Conservation (phyloP, 1,284 basidiomycete species). For the Stygiomarasmius scandens region DNA sequence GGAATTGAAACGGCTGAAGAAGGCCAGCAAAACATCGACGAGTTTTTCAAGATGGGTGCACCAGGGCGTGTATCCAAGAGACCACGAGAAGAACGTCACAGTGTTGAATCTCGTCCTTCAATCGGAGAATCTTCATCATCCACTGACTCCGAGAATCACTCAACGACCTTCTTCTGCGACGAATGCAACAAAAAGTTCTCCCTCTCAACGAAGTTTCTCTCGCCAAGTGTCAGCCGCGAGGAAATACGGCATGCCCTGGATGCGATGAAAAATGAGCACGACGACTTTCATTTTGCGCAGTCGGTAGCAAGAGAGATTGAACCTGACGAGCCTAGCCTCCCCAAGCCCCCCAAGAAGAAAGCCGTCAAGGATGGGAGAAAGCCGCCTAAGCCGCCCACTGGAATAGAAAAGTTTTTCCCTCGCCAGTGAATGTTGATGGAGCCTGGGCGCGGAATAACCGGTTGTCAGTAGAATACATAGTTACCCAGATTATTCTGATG, state of each 20-base stretch:
- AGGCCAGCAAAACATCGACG: constrained; percentile 87
- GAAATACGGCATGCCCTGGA: constrained; percentile 43
- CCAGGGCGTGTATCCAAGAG: constrained; percentile 31
- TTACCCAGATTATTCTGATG: neutral
- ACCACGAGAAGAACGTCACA: constrained; percentile 28
- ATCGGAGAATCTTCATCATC: neutral
- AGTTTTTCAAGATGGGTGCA: constrained; percentile 64
- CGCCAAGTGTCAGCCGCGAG: constrained; percentile 22
- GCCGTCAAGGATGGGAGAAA: constrained; percentile 44
- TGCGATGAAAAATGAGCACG: constrained; percentile 69
- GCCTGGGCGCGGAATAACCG: neutral
- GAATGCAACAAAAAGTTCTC: constrained; percentile 54
- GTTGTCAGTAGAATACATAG: neutral
- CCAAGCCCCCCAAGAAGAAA: constrained; percentile 15
- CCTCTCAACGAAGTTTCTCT: constrained; percentile 26
- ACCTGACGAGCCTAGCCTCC: constrained; percentile 13
- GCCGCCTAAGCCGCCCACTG: constrained; percentile 40
- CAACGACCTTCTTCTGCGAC: constrained; percentile 46
- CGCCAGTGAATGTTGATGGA: constrained; percentile 22
- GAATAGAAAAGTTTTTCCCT: constrained; percentile 80
- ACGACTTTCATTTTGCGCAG: constrained; percentile 86
- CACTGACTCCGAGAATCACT: neutral
- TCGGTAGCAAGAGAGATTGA: constrained; percentile 56
- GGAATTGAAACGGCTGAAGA: constrained; percentile 80
- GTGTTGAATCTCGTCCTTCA: neutral